A percentile compares a stretch with the other conserved stretches of the same genome.
Evolutionary conservation across 441 rosid genomes (phyloP).

Genomic region (Brassica balearica): DNA sequence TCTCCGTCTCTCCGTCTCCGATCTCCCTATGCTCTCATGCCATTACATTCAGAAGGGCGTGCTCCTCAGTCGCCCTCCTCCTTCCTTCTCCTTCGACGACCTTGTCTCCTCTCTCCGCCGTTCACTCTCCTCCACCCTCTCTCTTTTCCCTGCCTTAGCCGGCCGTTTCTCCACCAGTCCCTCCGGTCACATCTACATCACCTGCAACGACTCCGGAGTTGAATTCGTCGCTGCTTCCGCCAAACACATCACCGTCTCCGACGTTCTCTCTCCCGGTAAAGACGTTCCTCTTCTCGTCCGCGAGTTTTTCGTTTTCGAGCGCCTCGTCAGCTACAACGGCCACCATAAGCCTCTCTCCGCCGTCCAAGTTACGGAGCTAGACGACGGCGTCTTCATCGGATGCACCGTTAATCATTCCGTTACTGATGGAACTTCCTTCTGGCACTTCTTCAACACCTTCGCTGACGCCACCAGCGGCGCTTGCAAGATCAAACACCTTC

Average conservation of each 20-base stretch:
- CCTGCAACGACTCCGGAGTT: slow-evolving; percentile 80
- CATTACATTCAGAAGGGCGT: slow-evolving; percentile 97
- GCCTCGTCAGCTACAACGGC: slow-evolving; percentile 74
- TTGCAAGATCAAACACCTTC: slow-evolving; percentile 58
- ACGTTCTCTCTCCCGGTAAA: slow-evolving; percentile 52
- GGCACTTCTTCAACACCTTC: slow-evolving; percentile 92
- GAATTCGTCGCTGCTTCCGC: slow-evolving; percentile 73
- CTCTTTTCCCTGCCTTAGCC: slow-evolving; percentile 82
- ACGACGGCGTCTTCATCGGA: slow-evolving; percentile 80
- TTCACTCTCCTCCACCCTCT: slow-evolving; percentile 72
- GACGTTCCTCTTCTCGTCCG: slow-evolving; percentile 72
- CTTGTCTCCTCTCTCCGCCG: slow-evolving; percentile 59
- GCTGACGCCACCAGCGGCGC: slow-evolving; percentile 75
- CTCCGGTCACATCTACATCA: slow-evolving; percentile 64
- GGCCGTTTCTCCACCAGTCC: slow-evolving; percentile 74
- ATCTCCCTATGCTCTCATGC: slow-evolving; percentile 95
- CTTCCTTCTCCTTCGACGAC: slow-evolving; percentile 58
- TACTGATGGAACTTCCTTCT: slow-evolving; percentile 88
- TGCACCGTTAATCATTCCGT: slow-evolving; percentile 85
- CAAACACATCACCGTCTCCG: slow-evolving; percentile 44
- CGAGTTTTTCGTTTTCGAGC: slow-evolving; percentile 71
- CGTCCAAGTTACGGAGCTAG: slow-evolving; percentile 83
- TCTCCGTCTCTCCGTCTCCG: slow-evolving; percentile 93
- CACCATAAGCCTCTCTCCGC: slow-evolving; percentile 75
- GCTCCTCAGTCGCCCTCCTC: slow-evolving; percentile 58